Evolutionary conservation across 345 rosid species (phyloP), one percentile per base, ranked within the genome.

Genomic region (Pelargonium nanum): DNA sequence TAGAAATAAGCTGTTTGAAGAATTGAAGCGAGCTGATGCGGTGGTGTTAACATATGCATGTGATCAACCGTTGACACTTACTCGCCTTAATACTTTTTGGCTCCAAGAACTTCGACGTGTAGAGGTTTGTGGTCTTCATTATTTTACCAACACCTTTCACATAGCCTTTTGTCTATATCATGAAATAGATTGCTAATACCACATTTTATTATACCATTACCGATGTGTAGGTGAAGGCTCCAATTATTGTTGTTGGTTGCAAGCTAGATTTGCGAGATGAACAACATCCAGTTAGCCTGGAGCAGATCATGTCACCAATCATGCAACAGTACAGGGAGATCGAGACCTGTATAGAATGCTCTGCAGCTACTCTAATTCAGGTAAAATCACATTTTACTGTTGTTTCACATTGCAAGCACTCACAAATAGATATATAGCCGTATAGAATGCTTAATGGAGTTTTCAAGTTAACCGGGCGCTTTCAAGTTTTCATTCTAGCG

Each of bases 331-430:
- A 78, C 70, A 74, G 90, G 74, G 93, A 88, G 77, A 88, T 86
- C 19, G 93, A 88, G 79, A 88, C 96, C 19, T 84, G 90, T 60
- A 80, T 88, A 26, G 96, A 88, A 65, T 88, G 96, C 71, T 88
- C 96, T 24, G 86, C 93, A 0, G 75, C 86, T 62, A 84, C 88
- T 15, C 81, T 76, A 58, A 76, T 84, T 74, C 96, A 88, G 88
- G 93, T 83, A 15, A 15, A 25, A 19, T 28, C 65, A 55, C 16
- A 21, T 53, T 23, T 12, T 21, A 20, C 4, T 53, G 58, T 67
- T 30, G 52, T 51, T 65, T 58, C 56, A 19, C 45, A 20, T 62
- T 56, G 32, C 20, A 53, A 30, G 60, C 44, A 28, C 19, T 52
- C 12, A 28, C 24, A 24, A 50, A 50, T 50, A 16, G 53, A 21